These are phyloP conservation scores for Fusarium robinianum DNA, from an alignment of 2,329 filamentous ascomycete genomes.

Conservation along the genomic window DNA sequence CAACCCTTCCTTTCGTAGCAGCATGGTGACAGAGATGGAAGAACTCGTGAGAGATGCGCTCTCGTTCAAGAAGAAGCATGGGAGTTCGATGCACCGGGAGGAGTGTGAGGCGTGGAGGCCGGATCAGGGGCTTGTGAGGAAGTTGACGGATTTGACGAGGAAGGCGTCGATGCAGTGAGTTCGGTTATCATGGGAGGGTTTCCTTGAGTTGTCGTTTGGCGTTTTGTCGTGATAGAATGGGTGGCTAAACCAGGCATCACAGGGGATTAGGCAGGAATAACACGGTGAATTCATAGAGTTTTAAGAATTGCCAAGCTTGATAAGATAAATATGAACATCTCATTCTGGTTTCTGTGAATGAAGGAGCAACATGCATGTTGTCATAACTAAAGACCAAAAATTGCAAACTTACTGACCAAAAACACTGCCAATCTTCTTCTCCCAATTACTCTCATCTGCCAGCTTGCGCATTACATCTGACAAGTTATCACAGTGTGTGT, in stretches of 20 bases:
- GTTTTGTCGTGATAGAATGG: too few species aligned
- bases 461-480: slow-evolving; percentile 40
- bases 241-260: too few species aligned
- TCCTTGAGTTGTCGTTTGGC: too few species aligned
- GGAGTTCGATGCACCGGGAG: slow-evolving; percentile 4
- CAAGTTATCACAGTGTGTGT: slow-evolving; percentile 39
- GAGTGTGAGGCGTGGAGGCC: slow-evolving; percentile 10
- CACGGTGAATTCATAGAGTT: too few species aligned
- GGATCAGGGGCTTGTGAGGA: not conserved
- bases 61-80: slow-evolving; percentile 7
- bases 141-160: not conserved
- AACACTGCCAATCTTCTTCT: slow-evolving; percentile 35
- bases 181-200: too few species aligned
- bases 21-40: slow-evolving; percentile 8
- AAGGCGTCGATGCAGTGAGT: not conserved
- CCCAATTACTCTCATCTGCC: slow-evolving; percentile 35
- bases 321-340: too few species aligned
- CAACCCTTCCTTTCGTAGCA: not conserved
- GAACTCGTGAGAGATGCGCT: slow-evolving; percentile 5
- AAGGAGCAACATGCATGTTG: too few species aligned
- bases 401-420: slow-evolving; percentile 24
- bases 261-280: too few species aligned
- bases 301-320: too few species aligned
- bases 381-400: too few species aligned
- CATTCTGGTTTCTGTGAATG: too few species aligned